Evolutionary conservation across 768 basidiomycete genomes (phyloP).

Genomic region (Daedalea quercina): DNA sequence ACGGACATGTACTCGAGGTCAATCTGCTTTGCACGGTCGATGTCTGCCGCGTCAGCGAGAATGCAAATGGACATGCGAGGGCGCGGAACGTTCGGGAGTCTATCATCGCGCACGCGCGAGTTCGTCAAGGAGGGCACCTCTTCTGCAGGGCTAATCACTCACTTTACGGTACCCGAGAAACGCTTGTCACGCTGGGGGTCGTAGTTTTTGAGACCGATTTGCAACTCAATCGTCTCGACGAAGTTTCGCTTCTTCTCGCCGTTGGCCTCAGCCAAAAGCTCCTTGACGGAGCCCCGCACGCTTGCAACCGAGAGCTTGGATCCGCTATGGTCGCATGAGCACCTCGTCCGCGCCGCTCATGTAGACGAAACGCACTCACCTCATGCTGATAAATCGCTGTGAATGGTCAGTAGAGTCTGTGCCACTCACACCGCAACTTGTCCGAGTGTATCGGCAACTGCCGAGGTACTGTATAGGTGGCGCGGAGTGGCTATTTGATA

Average conservation of each 20-base stretch:
- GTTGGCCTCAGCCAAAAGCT: constrained; percentile 75
- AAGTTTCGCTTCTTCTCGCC: constrained; percentile 92
- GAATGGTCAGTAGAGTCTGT: background rate
- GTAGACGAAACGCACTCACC: background rate
- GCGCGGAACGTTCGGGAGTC: constrained; percentile 94
- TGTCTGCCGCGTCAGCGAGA: constrained; percentile 97
- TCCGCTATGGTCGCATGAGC: constrained; percentile 13
- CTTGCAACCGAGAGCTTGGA: constrained; percentile 98
- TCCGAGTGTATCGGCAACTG: background rate
- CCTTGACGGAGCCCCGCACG: constrained; percentile 97
- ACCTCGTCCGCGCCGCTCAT: background rate
- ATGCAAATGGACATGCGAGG: constrained; percentile 99
- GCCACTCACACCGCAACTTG: background rate
- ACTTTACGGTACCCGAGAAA: constrained; percentile 99
- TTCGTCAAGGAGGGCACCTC: background rate
- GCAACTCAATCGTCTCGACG: constrained; percentile 93
- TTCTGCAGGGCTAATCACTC: constrained; percentile 17
- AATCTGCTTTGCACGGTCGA: constrained; percentile 97
- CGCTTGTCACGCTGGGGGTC: constrained; percentile 99
- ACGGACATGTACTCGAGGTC: constrained; percentile 99
- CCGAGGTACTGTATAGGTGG: background rate
- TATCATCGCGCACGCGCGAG: constrained; percentile 25
- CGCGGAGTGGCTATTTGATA: no score
- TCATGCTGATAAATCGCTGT: background rate
- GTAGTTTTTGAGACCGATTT: constrained; percentile 98